Base-by-base conservation (phyloP, 2,329 filamentous ascomycete species). In the Colletotrichum caudatum region DNA sequence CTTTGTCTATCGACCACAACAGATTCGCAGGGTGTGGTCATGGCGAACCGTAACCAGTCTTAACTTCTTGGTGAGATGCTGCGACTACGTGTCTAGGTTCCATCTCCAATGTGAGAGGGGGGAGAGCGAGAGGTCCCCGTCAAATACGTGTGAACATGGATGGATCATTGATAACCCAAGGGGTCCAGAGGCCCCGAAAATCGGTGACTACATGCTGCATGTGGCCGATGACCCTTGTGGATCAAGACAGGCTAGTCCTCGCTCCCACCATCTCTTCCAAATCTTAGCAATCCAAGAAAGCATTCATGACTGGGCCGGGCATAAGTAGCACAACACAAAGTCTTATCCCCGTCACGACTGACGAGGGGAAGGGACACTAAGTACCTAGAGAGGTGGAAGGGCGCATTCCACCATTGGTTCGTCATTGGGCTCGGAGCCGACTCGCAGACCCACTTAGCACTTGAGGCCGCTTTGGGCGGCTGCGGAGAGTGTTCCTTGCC, bases 141-240 rank as follows among this genome's bases (percentile, higher is more conserved):
- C 66, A 69, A 71, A 56, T 61, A 69, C 37, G 46, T 23, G 46
- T 23, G 65, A 39, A 29, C 33, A 48, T 69, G 53, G 69, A 71
- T 71, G 60, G 70, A 66, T 66, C 46, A 48, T 48, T 23, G 58
- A 71, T 72, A 61, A 20, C 53, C 59, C 48, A 48, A 67, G 35
- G 41, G 26, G 11, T 11, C 33, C 26, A 53, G 53, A 44, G 56
- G 58, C 26, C 69, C 69, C 69, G 65, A 71, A 61, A 63, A 71
- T 66, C 66, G 66, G 70, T 56, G 59, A 64, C 53, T 60, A 54
- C 69, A 70, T 60, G 70, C 60, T 72, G 70, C 66, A 72, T 70
- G 66, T 56, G 56, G 56, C 54, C 50, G 70, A 61, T 57, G 54
- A 71, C 60, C 51, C 50, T 58, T 63, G 33, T 41, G 44, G 59